A percentile compares a stretch with the other conserved stretches of the same genome.
phyloP scores from a whole-genome alignment of 2,329 filamentous ascomycete genomes.

The Colletotrichum orchidophilum region DNA sequence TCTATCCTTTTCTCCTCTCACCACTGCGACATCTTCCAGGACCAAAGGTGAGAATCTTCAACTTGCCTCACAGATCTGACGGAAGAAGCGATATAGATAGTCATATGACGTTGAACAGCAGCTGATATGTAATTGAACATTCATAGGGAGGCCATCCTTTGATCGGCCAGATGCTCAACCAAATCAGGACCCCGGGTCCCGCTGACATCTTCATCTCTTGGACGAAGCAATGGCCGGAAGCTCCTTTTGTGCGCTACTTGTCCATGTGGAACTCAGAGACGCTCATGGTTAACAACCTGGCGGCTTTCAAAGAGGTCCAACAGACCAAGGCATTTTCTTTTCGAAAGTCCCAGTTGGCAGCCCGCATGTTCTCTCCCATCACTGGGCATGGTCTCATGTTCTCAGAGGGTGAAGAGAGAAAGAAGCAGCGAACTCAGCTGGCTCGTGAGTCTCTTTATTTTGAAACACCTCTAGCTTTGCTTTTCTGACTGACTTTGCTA shows the following conservation, averaged over 20 bases:
- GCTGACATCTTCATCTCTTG: constrained; percentile 41
- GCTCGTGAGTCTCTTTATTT: constrained; percentile 29
- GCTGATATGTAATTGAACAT: not conserved
- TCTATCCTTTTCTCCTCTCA: constrained; percentile 55
- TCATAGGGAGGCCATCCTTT: constrained; percentile 48
- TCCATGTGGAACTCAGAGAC: constrained; percentile 47
- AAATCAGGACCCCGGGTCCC: constrained; percentile 41
- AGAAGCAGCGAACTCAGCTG: constrained; percentile 45
- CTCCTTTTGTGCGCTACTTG: constrained; percentile 50
- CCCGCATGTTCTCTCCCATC: constrained; percentile 46
- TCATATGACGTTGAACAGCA: not conserved
- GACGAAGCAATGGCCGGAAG: constrained; percentile 44
- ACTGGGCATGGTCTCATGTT: constrained; percentile 48
- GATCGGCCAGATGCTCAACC: constrained; percentile 51
- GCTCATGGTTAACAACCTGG: constrained; percentile 48
- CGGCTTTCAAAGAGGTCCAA: constrained; percentile 48
- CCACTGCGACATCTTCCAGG: constrained; percentile 55
- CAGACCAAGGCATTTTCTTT: constrained; percentile 51
- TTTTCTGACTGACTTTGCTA: not conserved
- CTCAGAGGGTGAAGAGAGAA: constrained; percentile 47
- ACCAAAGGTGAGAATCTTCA: constrained; percentile 45
- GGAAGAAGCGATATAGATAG: too few relatives aligned
- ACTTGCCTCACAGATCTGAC: too few relatives aligned
- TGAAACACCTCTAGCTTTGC: not conserved
- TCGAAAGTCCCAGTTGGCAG: constrained; percentile 46